Conservation (phyloP, 352 stramenopile species). For the Globisporangium splendens region DNA sequence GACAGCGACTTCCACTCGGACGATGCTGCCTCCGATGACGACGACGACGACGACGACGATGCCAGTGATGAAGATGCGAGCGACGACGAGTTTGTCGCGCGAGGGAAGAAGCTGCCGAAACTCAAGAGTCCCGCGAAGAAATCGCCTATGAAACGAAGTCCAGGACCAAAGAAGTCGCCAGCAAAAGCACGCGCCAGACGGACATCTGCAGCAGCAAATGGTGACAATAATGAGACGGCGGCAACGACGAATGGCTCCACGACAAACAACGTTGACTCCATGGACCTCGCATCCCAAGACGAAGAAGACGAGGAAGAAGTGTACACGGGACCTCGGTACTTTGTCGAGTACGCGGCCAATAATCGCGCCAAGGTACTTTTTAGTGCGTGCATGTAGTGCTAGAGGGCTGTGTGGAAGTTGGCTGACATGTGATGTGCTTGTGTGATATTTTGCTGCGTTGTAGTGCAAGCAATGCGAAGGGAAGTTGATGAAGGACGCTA, state of each 20-base stretch:
- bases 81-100: constrained; percentile 29
- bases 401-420: not conserved
- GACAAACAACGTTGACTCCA: constrained; percentile 31
- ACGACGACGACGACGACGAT: constrained; percentile 32
- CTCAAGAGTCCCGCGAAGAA: constrained; percentile 15
- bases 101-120: constrained; percentile 15
- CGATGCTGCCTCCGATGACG: constrained; percentile 13
- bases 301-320: constrained; percentile 32
- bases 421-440: constrained; percentile 1
- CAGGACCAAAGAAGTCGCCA: too few species aligned
- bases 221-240: not conserved
- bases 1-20: constrained; percentile 41
- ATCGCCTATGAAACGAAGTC: constrained; percentile 1
- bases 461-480: constrained; percentile 80
- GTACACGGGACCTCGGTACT: constrained; percentile 57
- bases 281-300: constrained; percentile 26
- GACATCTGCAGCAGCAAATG: not conserved
- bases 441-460: constrained; percentile 1
- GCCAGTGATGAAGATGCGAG: constrained; percentile 11
- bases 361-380: constrained; percentile 57
- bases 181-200: constrained; percentile 4
- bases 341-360: constrained; percentile 65
- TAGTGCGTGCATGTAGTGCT: too few species aligned
- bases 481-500: constrained; percentile 34
- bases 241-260: constrained; percentile 3